phyloP scores from a whole-genome alignment of 2,329 filamentous ascomycete genomes.

The Dactylellina drechsleri region DNA sequence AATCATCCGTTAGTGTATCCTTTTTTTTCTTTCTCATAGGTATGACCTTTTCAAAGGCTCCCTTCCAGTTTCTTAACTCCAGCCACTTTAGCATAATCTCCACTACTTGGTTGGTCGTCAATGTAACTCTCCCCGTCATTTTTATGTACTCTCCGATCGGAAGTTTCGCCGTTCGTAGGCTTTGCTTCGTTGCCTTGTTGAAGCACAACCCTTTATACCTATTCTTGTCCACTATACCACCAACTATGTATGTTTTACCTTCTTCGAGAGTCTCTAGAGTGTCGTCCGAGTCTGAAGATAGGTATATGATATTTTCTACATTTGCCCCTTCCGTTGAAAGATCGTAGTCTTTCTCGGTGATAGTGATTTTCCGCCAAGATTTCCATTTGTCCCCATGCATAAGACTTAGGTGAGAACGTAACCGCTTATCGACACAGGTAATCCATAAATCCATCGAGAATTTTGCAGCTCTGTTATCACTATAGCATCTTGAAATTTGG shows the following conservation, averaged over 20 bases:
- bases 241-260: conserved; percentile 90
- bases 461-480: conserved; percentile 78
- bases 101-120: conserved; percentile 94
- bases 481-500: conserved; percentile 88
- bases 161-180: conserved; percentile 86
- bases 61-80: conserved; percentile 88
- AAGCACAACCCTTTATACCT: conserved; percentile 95
- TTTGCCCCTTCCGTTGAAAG: conserved; percentile 74
- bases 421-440: conserved; percentile 78
- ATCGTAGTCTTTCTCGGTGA: conserved; percentile 77
- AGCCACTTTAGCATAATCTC: conserved; percentile 97
- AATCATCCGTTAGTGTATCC: conserved; percentile 67
- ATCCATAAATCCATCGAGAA: conserved; percentile 79
- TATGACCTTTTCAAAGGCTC: conserved; percentile 87
- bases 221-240: conserved; percentile 95
- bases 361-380: conserved; percentile 81
- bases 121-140: conserved; percentile 84
- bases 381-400: conserved; percentile 76
- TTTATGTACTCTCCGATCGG: conserved; percentile 96
- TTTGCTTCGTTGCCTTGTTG: conserved; percentile 76
- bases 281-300: conserved; percentile 89
- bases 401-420: conserved; percentile 82
- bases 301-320: conserved; percentile 83
- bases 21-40: conserved; percentile 77
- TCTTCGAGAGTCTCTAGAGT: conserved; percentile 84